phyloP scores from a whole-genome alignment of 257 asterid genomes.

The Nicotiana attenuata region DNA sequence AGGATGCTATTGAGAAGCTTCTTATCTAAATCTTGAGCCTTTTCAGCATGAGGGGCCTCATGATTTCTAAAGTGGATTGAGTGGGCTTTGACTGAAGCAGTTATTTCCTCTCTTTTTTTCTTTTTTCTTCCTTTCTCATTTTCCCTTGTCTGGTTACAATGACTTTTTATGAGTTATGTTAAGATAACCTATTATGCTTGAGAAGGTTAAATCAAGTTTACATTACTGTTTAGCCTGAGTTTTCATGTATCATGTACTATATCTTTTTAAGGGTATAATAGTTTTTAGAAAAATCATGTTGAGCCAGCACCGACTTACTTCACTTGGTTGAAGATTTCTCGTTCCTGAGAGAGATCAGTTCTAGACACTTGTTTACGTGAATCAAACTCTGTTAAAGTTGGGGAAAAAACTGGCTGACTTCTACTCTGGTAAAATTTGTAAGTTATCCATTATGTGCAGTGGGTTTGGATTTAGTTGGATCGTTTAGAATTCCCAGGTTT shows the following conservation, averaged over 20 bases:
- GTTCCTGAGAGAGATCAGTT: not conserved
- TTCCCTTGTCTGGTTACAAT: not conserved
- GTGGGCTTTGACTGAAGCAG: constrained; percentile 19
- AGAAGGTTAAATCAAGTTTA: not conserved
- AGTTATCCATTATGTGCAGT: too few relatives aligned
- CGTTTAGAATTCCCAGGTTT: too few relatives aligned
- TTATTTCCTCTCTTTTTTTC: not conserved
- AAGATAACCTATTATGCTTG: not conserved
- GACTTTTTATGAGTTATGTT: not conserved
- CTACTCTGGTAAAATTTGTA: too few relatives aligned
- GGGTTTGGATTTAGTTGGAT: too few relatives aligned
- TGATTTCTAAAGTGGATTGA: not conserved
- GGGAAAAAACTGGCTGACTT: too few relatives aligned
- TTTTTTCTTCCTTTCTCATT: not conserved
- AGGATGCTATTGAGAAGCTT: constrained; percentile 35
- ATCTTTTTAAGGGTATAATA: not conserved
- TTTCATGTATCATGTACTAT: not conserved
- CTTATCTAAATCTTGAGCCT: constrained; percentile 13
- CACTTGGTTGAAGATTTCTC: not conserved
- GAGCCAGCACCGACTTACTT: not conserved
- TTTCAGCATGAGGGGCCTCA: constrained; percentile 28
- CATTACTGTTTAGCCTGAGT: not conserved
- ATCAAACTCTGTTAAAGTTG: not conserved
- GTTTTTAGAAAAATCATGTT: not conserved
- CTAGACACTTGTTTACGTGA: not conserved